phyloP scores from a whole-genome alignment of 192 early-diverging fungal genomes.

The Nowakowskiella sp. region DNA sequence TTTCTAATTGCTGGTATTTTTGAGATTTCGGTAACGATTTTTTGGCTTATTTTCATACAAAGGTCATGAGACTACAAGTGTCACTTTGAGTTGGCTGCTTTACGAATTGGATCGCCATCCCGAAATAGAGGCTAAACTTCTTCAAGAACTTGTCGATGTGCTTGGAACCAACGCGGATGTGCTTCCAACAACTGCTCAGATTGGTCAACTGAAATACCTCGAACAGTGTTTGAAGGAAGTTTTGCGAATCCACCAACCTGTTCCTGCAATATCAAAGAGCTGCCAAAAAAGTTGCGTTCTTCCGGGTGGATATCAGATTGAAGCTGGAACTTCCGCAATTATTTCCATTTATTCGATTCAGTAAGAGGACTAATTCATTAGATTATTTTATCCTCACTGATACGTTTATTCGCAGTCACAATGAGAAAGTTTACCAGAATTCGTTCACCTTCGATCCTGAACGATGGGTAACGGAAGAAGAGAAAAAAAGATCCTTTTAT shows the following conservation, averaged over 20 bases:
- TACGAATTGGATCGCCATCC: slow-evolving; percentile 40
- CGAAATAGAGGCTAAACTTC: slow-evolving; percentile 21
- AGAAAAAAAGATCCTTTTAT: slow-evolving; percentile 31
- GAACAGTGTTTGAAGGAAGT: slow-evolving; percentile 50
- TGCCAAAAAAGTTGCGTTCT: slow-evolving; percentile 32
- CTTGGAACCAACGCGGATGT: slow-evolving; percentile 22
- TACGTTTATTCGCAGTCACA: too few species aligned
- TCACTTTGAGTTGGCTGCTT: slow-evolving; percentile 43
- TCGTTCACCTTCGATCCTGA: slow-evolving; percentile 47
- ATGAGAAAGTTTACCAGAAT: slow-evolving; percentile 31
- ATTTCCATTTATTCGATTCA: slow-evolving; percentile 34
- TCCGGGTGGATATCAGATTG: slow-evolving; percentile 32
- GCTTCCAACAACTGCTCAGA: slow-evolving; percentile 23
- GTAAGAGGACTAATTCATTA: too few species aligned
- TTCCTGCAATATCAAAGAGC: slow-evolving; percentile 26
- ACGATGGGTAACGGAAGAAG: slow-evolving; percentile 41
- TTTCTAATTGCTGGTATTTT: slow-evolving; percentile 47
- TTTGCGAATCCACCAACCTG: slow-evolving; percentile 42
- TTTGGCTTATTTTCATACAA: background rate
- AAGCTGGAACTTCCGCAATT: slow-evolving; percentile 9
- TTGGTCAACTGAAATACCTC: slow-evolving; percentile 36
- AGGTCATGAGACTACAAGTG: slow-evolving; percentile 46
- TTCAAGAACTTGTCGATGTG: slow-evolving; percentile 44
- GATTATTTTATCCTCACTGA: too few species aligned
- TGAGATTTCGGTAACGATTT: background rate